Evolutionary conservation across 306 rosid species (phyloP).

Genomic region (Vigna angularis): DNA sequence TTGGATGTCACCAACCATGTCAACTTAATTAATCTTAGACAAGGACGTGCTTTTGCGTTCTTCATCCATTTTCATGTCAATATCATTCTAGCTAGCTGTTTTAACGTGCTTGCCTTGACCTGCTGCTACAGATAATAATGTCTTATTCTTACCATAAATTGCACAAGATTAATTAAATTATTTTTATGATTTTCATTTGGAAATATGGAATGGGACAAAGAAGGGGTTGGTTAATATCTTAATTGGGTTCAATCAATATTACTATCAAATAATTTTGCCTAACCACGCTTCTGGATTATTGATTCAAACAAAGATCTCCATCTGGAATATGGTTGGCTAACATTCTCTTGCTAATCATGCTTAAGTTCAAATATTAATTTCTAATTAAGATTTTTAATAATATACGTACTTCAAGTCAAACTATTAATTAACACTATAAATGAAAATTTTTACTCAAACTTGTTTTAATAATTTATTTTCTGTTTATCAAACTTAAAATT

Average conservation of each 20-base stretch:
- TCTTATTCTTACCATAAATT: constrained; percentile 32
- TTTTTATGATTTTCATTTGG: constrained; percentile 29
- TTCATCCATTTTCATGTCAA: neutral
- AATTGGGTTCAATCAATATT: neutral
- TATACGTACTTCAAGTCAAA: too few species aligned
- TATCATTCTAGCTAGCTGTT: constrained; percentile 42
- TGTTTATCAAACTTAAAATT: too few species aligned
- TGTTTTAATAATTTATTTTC: too few species aligned
- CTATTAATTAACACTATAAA: too few species aligned
- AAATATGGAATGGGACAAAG: constrained; percentile 33
- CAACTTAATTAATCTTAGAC: constrained; percentile 34
- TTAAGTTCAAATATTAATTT: too few species aligned
- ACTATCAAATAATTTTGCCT: neutral
- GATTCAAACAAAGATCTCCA: neutral
- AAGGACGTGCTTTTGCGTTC: constrained; percentile 15
- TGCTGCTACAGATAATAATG: neutral
- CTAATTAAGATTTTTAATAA: too few species aligned
- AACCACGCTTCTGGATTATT: neutral
- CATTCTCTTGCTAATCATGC: too few species aligned
- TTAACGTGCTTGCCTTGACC: constrained; percentile 34
- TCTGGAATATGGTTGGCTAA: constrained; percentile 1
- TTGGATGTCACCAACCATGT: constrained; percentile 43
- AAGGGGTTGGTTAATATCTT: constrained; percentile 27
- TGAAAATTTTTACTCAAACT: too few species aligned
- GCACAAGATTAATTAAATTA: constrained; percentile 11